Base-by-base conservation (phyloP, 2,329 filamentous ascomycete species). In the Fusarium mangiferae region DNA sequence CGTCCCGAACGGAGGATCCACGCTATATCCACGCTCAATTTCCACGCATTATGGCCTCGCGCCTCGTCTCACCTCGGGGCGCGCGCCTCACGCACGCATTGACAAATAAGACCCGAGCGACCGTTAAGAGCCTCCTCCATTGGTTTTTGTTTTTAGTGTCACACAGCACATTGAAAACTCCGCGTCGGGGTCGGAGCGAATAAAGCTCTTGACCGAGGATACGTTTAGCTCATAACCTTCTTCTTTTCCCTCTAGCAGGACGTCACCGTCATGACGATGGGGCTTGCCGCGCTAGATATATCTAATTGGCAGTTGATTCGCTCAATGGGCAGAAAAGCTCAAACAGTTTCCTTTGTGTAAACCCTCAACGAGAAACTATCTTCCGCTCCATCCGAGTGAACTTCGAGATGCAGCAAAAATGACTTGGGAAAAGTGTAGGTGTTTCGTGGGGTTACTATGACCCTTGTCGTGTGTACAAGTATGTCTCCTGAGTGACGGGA, bases 321-420 rank as follows among this genome's bases (percentile, higher is more conserved):
- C 62, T 63, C 48, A 70, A 56, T 72, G 57, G 51, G 36, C 30
- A 24, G 35, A 44, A 41, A 68, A 41, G 66, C 58, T 59, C 55
- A 51, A 73, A 64, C 66, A 55, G 64, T 62, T 64, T 74, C 54
- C 41, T 45, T 46, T 64, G 48, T 44, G 49, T 57, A 56, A 68
- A 68, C 36, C 39, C 54, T 44, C 49, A n/a, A 35, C 36, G 62
- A 52, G 58, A 65, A 57, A 48, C 58, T 45, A 49, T 52, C 56
- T 64, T 67, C 74, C 67, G 74, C 58, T 61, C 33, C 76, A 77
- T 77, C 76, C 74, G 76, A 58, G 41, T 70, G 13, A 42, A 69
- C 15, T 26, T 46, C 38, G 59, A 36, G 44, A 66, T 46, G 46
- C 41, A 59, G 38, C 33, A 52, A 52, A 52, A 36, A 59, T 52